Evolutionary conservation across 2,329 filamentous ascomycete species (phyloP), one percentile per base, ranked within the genome.

Genomic region (Neofusicoccum laricinum): DNA sequence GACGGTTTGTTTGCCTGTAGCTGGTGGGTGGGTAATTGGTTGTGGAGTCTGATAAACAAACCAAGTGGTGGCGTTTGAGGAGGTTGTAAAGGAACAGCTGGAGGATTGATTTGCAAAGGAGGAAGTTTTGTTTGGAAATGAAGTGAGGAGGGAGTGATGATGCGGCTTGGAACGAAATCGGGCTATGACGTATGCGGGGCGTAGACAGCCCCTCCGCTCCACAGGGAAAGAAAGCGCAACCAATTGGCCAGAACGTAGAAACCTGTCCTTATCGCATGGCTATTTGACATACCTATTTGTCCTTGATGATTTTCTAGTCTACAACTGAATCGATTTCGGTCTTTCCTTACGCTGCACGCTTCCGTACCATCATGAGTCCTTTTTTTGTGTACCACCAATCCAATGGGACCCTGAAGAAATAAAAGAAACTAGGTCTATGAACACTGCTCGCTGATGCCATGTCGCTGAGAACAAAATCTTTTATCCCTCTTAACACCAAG

Each of bases 161-260:
- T 50, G 49, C 40, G 19, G 50, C 43, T 32, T 17, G 36, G 6
- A n/a, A 25, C 11, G 43, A 17, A 48, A 25, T n/a, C n/a, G 15
- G 45, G 59, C 50, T 30, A 58, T 64, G 62, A 64, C 62, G 62
- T 64, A 64, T 45, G 62, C 50, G 50, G 51, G 51, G 62, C 62
- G 59, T 61, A 21, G 25, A 32, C 14, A 32, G 19, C 40, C 40
- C 36, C 51, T 57, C 51, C 19, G 36, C 19, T 41, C 51, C 51
- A 32, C 53, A 25, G n/a, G 53, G 10, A 45, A 58, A 43, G 53
- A 32, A 58, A 30, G 38, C 40, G 19, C 5, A 21, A 38, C 40
- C 25, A 43, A 45, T 58, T 58, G 53, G 38, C 10, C 10, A n/a
- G 15, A 40, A 11, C 19, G 5, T 36, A 14, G 21, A 45, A 45